Evolutionary conservation across 108 stramenopile species (phyloP).

Genomic region (Asterionellopsis glacialis): DNA sequence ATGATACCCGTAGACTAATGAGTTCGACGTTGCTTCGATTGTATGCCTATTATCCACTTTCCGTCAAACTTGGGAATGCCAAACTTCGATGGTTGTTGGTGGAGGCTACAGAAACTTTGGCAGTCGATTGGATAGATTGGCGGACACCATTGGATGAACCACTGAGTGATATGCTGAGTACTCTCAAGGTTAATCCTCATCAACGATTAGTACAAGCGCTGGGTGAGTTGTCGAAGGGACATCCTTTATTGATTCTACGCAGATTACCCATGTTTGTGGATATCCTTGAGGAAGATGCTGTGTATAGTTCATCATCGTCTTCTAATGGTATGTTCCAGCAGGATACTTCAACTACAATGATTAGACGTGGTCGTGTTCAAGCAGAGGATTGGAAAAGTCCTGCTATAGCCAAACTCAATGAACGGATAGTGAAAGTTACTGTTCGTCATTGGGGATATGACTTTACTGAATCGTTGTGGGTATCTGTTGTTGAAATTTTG

Average conservation of each 20-base stretch:
- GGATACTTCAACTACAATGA: too few species aligned
- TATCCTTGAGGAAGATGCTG: slow-evolving; percentile 47
- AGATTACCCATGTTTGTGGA: slow-evolving; percentile 29
- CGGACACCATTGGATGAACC: slow-evolving; percentile 49
- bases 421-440: slow-evolving; percentile 24
- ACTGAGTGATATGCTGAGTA: slow-evolving; percentile 32
- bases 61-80: slow-evolving; percentile 36
- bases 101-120: slow-evolving; percentile 18
- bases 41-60: slow-evolving; percentile 42
- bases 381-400: slow-evolving; percentile 18
- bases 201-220: slow-evolving; percentile 29
- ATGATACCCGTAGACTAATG: slow-evolving; percentile 1
- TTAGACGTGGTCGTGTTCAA: slow-evolving; percentile 22
- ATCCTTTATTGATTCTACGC: slow-evolving; percentile 56
- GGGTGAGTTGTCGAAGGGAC: slow-evolving; percentile 39
- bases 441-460: slow-evolving; percentile 62
- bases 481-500: slow-evolving; percentile 45
- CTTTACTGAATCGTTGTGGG: slow-evolving; percentile 58
- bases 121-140: slow-evolving; percentile 34
- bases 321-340: slow-evolving; percentile 3
- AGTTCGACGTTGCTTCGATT: slow-evolving; percentile 38
- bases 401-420: slow-evolving; percentile 18
- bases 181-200: slow-evolving; percentile 20
- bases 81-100: slow-evolving; percentile 35
- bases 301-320: not conserved